Evolutionary conservation across 2,329 filamentous ascomycete species (phyloP).

Genomic region (Elsinoe arachidis): DNA sequence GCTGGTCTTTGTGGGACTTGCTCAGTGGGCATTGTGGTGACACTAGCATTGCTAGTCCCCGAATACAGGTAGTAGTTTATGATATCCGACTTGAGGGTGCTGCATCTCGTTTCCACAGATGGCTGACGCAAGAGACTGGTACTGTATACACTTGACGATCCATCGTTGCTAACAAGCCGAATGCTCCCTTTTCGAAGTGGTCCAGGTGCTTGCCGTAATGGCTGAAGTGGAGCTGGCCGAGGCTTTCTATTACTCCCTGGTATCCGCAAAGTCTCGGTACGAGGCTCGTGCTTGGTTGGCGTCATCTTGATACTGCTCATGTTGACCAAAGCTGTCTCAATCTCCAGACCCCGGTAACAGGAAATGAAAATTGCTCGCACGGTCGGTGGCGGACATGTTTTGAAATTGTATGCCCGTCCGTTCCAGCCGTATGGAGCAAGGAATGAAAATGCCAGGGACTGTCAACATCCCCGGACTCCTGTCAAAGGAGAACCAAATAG

Average conservation of each 20-base stretch:
- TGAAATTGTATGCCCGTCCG: neutral
- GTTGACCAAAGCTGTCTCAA: neutral
- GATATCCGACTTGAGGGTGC: slow-evolving; percentile 6
- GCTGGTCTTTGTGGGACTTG: neutral
- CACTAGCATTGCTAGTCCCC: slow-evolving; percentile 1
- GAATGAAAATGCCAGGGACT: slow-evolving; percentile 7
- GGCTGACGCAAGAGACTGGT: neutral
- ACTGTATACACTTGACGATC: neutral
- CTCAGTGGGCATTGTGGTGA: neutral
- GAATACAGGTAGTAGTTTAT: slow-evolving; percentile 4
- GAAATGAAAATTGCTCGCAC: slow-evolving; percentile 4
- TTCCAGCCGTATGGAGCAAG: slow-evolving; percentile 2
- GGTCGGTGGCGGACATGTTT: neutral
- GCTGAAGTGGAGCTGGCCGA: neutral
- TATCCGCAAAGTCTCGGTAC: slow-evolving; percentile 3
- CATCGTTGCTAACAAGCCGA: neutral
- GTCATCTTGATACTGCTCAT: neutral
- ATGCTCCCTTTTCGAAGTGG: neutral
- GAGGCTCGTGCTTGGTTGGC: slow-evolving; percentile 4
- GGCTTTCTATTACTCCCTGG: neutral
- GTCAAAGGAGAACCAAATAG: neutral
- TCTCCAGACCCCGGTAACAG: neutral
- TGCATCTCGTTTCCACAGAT: neutral
- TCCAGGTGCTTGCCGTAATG: neutral
- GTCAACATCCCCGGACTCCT: neutral